Evolutionary conservation across 2,329 filamentous ascomycete species (phyloP).

Genomic region (Diaporthe destruens): DNA sequence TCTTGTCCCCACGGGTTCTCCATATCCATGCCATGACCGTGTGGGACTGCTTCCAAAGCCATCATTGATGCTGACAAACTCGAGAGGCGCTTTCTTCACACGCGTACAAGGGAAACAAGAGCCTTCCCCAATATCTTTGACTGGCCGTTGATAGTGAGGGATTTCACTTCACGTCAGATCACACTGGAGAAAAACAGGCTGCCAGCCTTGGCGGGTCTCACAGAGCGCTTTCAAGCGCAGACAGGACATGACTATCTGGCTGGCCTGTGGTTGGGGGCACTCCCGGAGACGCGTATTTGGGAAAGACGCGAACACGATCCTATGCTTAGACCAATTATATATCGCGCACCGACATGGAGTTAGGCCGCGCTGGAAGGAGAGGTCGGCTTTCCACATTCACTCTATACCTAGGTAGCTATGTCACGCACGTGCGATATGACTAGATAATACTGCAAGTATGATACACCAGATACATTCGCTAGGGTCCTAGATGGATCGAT

Average conservation of each 20-base stretch:
- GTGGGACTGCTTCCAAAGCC: not conserved
- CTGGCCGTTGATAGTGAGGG: not conserved
- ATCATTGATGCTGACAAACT: not conserved
- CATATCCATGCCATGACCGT: not conserved
- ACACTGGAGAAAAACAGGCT: not conserved
- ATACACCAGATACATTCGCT: not conserved
- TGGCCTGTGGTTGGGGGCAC: not conserved
- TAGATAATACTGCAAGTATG: not conserved
- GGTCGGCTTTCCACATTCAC: not conserved
- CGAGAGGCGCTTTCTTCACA: not conserved
- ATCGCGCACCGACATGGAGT: constrained; percentile 2
- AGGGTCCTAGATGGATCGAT: not conserved
- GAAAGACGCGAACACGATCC: no score
- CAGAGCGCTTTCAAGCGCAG: not conserved
- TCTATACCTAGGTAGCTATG: no score
- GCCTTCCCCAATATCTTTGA: no score
- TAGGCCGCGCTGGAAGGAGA: constrained; percentile 1
- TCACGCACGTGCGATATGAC: not conserved
- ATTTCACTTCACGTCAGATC: not conserved
- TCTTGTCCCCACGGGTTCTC: constrained; percentile 5
- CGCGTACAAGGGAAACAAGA: no score
- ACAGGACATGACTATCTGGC: not conserved
- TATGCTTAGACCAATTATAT: not conserved
- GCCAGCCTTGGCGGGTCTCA: constrained; percentile 7
- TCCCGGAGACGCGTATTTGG: not conserved